phyloP scores from a whole-genome alignment of 202 grass and related monocot genomes.

The Eragrostis tef region DNA sequence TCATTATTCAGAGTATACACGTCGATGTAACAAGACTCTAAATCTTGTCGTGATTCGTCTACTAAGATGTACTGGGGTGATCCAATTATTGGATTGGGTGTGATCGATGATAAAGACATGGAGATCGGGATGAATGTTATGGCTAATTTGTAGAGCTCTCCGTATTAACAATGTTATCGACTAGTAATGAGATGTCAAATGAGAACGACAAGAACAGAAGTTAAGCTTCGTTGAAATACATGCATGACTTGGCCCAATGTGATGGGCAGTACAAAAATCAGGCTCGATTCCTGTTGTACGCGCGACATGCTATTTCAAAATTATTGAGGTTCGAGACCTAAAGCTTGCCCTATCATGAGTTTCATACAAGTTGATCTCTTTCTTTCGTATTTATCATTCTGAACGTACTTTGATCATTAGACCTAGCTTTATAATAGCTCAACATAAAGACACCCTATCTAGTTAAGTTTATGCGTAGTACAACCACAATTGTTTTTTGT shows the following conservation, averaged over 20 bases:
- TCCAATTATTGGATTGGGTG: conserved; percentile 48
- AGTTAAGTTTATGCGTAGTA: neutral
- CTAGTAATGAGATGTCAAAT: conserved; percentile 33
- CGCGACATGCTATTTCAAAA: neutral
- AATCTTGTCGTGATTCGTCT: conserved; percentile 36
- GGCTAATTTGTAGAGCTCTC: conserved; percentile 18
- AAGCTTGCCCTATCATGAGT: conserved; percentile 5
- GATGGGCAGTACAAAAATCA: conserved; percentile 21
- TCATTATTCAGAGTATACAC: conserved; percentile 14
- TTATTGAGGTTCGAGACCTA: neutral
- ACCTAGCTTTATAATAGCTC: conserved; percentile 16
- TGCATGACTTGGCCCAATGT: conserved; percentile 39
- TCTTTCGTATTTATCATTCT: neutral
- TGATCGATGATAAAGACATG: conserved; percentile 28
- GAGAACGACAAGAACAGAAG: conserved; percentile 48
- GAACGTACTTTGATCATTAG: conserved; percentile 2
- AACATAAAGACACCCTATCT: neutral
- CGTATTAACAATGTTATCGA: conserved; percentile 20
- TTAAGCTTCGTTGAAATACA: conserved; percentile 53
- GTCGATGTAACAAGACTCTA: conserved; percentile 44
- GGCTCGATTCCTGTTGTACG: conserved; percentile 17
- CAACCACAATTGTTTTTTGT: neutral
- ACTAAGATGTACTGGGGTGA: conserved; percentile 36
- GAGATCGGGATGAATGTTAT: conserved; percentile 9
- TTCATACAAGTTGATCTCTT: neutral